Conservation (phyloP, 2,329 filamentous ascomycete genomes). For the Penicillium aurantiogriseum region DNA sequence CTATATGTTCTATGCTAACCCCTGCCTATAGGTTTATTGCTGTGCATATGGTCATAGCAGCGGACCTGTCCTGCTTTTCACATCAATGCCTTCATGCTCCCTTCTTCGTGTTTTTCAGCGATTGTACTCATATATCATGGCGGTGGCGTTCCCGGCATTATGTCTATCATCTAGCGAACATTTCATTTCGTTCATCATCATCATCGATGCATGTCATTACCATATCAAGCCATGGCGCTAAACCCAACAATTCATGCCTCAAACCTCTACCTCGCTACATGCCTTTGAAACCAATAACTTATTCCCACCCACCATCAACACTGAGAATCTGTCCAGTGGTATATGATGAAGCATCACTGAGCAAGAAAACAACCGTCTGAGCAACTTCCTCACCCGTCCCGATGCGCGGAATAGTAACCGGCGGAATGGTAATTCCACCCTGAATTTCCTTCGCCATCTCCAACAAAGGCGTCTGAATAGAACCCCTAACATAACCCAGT, state of each 20-base stretch:
- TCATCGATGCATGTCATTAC: neutral
- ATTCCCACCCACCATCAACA: slow-evolving; percentile 50
- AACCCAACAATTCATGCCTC: neutral
- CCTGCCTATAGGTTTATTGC: slow-evolving; percentile 14
- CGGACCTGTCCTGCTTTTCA: neutral
- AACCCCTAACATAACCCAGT: slow-evolving; percentile 22
- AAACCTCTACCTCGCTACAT: neutral
- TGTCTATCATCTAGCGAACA: neutral
- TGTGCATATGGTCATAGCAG: slow-evolving; percentile 14
- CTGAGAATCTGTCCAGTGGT: slow-evolving; percentile 48
- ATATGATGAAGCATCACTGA: slow-evolving; percentile 48
- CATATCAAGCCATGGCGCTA: neutral
- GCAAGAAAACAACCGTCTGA: slow-evolving; percentile 49
- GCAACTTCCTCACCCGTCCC: slow-evolving; percentile 40
- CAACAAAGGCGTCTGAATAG: slow-evolving; percentile 36
- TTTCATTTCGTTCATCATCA: neutral
- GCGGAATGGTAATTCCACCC: slow-evolving; percentile 13
- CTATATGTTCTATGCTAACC: neutral
- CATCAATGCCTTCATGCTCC: neutral
- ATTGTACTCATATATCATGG: slow-evolving; percentile 9
- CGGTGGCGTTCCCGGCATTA: slow-evolving; percentile 2
- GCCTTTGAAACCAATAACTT: neutral
- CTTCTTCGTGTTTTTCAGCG: slow-evolving; percentile 1
- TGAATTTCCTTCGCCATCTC: slow-evolving; percentile 29
- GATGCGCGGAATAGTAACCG: slow-evolving; percentile 27